Evolutionary conservation across 805 yeast genomes (phyloP), one percentile per base, ranked within the genome.

Genomic region (Candida pseudoglaebosa): DNA sequence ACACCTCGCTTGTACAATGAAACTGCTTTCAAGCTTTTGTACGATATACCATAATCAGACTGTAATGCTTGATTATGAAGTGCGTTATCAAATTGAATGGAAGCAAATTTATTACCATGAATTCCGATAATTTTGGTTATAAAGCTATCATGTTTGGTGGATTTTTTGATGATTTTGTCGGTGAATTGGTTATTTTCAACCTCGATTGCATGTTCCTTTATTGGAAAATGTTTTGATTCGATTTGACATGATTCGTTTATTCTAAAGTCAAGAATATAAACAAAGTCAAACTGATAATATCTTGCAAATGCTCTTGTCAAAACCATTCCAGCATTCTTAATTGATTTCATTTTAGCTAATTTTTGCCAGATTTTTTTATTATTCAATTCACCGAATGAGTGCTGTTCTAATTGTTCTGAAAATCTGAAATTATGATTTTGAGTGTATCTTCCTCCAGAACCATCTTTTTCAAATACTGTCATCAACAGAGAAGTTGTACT

Each of bases 371-470:
- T 48, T 5, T 50, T 48, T 19, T 33, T 14, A 22, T 28, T 28
- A 5, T 35, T 28, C 12, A 28, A 32, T 10, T 32, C 47, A 6
- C 30, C 32, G 36, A 15, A 35, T 12, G 38, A 19, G 39, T n/a
- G 22, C 24, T 18, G 39, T 37, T 26, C 38, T 35, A 10, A 39
- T 26, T 34, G 44, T 18, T 37, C 63, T 61, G 64, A 59, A 46
- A 71, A 69, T 41, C 73, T 59, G 38, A 77, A 66, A 40, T 62
- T 69, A 34, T 64, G 62, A 46, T 73, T 73, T 39, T 67, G 80
- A 3, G 68, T 62, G 47, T 78, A 80, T n/a, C 80, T 73, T 12
- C 73, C 71, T 12, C 84, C 85, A 4, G 83, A 75, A 0, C 84
- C 84, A 57, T 80, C 84, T 43, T 71, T 72, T 46, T 79, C 85